A percentile compares a stretch with the other conserved stretches of the same genome.
phyloP scores from a whole-genome alignment of 192 early-diverging fungal species.

The Powellomyces hirtus region DNA sequence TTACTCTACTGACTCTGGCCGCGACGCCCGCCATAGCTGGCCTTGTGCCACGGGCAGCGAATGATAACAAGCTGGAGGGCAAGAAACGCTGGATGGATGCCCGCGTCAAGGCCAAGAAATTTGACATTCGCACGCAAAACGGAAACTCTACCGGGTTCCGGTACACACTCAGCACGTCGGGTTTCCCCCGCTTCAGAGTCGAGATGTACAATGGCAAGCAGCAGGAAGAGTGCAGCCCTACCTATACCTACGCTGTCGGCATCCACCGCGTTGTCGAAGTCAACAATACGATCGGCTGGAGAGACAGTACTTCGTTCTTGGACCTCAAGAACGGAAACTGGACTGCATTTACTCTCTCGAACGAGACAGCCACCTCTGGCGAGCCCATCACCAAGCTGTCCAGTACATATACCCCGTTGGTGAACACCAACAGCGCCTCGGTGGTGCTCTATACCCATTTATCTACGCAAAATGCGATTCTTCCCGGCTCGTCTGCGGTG shows the following conservation, averaged over 20 bases:
- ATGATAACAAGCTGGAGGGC: no score
- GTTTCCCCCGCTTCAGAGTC: background rate
- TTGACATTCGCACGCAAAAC: background rate
- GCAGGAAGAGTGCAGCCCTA: background rate
- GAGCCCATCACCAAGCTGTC: background rate
- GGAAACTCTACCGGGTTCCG: background rate
- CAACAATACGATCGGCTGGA: slow-evolving; percentile 9
- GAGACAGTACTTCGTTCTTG: background rate
- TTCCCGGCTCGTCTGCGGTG: background rate
- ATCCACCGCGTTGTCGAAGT: slow-evolving; percentile 1
- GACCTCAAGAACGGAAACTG: background rate
- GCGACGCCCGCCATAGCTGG: no score
- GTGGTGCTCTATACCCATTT: background rate
- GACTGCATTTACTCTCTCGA: background rate
- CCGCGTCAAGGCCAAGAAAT: background rate
- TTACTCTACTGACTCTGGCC: no score
- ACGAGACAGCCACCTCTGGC: background rate
- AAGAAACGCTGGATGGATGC: background rate
- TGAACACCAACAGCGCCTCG: background rate
- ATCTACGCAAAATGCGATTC: background rate
- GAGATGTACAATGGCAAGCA: background rate
- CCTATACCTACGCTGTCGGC: background rate
- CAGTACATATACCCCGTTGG: background rate
- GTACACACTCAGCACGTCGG: background rate
- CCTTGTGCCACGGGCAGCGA: no score